phyloP scores from a whole-genome alignment of 1,284 basidiomycete genomes.

The Microbotryum violaceum region DNA sequence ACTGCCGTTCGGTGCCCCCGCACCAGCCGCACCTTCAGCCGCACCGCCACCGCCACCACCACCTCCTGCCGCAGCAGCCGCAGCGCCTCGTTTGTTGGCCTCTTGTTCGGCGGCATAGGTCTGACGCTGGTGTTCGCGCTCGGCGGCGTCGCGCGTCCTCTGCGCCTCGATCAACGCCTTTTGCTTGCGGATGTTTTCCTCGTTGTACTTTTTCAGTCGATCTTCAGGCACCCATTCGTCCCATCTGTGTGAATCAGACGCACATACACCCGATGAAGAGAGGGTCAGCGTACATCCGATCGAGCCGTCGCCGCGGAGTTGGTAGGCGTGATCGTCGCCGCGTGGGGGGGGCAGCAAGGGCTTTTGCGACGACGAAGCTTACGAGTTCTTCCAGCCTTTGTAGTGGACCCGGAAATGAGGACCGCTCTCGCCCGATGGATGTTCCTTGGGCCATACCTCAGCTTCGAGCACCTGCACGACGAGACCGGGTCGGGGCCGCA shows the following conservation, averaged over 20 bases:
- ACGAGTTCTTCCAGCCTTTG: slow-evolving; percentile 99
- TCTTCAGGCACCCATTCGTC: slow-evolving; percentile 91
- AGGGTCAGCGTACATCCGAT: not conserved
- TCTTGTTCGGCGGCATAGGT: slow-evolving; percentile 39
- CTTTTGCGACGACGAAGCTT: slow-evolving; percentile 41
- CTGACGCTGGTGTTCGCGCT: slow-evolving; percentile 39
- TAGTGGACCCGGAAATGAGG: slow-evolving; percentile 95
- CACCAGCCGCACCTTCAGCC: too few relatives aligned
- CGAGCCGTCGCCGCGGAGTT: not conserved
- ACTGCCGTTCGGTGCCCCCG: too few relatives aligned
- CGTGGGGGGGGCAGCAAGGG: not conserved
- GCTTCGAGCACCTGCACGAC: slow-evolving; percentile 60
- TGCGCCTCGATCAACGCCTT: slow-evolving; percentile 47
- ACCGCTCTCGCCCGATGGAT: slow-evolving; percentile 59
- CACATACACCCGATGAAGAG: not conserved
- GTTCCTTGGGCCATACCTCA: slow-evolving; percentile 64
- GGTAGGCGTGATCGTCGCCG: not conserved
- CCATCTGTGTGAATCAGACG: slow-evolving; percentile 61
- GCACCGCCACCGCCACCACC: not conserved
- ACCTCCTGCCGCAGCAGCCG: not conserved
- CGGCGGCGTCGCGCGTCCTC: slow-evolving; percentile 47
- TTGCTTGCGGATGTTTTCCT: slow-evolving; percentile 74
- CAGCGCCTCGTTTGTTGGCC: not conserved
- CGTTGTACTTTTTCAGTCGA: slow-evolving; percentile 79
- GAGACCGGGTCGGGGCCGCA: not conserved